Base-by-base conservation (phyloP, 2,329 filamentous ascomycete species). In the Cryphonectria japonica region DNA sequence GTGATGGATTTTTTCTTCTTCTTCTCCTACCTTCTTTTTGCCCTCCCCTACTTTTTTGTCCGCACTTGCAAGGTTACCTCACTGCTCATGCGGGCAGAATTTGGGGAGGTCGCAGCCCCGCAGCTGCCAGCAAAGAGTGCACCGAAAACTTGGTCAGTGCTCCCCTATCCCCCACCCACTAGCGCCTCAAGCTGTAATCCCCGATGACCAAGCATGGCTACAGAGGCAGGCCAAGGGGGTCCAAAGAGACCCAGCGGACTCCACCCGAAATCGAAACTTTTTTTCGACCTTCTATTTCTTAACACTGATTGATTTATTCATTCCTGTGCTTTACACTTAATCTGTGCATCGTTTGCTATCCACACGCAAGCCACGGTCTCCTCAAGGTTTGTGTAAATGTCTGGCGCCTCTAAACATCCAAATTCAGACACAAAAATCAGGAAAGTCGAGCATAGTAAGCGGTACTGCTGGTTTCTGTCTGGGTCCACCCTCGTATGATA, bases 51-150 rank as follows among this genome's bases (percentile, higher is more conserved):
- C 37, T 8, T 11, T 57, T 54, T n/a, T n/a, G 9, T 50, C 1
- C 61, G 26, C 6, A n/a, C 8, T 46, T 46, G 61, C 39, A 63
- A 41, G 61, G 61, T 46, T 63, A 29, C 37, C 26, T 50, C 63
- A 43, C 29, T 32, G 34, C 34, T 34, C 3, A 3, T 34, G 29
- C 26, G 9, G 46, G 62, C 41, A 52, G 29, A 43, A 65, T 32
- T 39, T 61, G 32, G 34, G 34, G 59, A 7, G 22, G 34, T 34
- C 16, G 29, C 39, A 65, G 37, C 63, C 63, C 63, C 63, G 63
- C 63, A 65, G 63, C 63, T 65, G 41, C 63, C 63, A 65, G 39
- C 41, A 52, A 29, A 46, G 6, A 62, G 60, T 22, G 22, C 60
- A 22, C 37, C 14, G 61, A 26, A 43, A 64, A 64, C 22, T 22